Percentiles rank a stretch among this genome's conserved stretches.
Conservation (phyloP, 148 eudicot genomes). For the Silene conica region DNA sequence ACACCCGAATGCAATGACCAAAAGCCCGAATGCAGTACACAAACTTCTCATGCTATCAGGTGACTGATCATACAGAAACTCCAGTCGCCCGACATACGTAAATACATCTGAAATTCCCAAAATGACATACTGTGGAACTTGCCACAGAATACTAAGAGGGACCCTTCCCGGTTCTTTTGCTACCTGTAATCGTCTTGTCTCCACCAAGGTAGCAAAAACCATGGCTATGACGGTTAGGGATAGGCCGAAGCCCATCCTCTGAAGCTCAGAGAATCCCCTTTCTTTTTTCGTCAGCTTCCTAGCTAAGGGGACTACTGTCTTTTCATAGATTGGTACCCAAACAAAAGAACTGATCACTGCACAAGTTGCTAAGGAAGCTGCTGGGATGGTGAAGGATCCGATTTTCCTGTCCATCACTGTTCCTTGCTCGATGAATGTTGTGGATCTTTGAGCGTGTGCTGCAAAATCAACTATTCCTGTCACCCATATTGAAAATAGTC, state of each 20-base stretch:
- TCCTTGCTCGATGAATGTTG: constrained; percentile 57
- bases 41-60: constrained; percentile 56
- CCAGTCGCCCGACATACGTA: constrained; percentile 37
- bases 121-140: constrained; percentile 47
- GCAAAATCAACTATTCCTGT: constrained; percentile 38
- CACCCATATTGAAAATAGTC: constrained; percentile 53
- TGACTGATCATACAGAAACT: constrained; percentile 49
- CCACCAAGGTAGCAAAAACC: constrained; percentile 38
- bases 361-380: constrained; percentile 51
- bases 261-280: constrained; percentile 50
- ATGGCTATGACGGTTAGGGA: constrained; percentile 41
- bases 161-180: constrained; percentile 12
- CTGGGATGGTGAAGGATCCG: constrained; percentile 53
- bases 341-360: constrained; percentile 43
- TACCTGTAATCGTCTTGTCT: constrained; percentile 32
- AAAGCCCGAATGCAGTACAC: constrained; percentile 38
- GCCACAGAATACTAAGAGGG: constrained; percentile 42
- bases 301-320: constrained; percentile 37
- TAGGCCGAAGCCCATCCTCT: constrained; percentile 55
- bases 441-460: constrained; percentile 48
- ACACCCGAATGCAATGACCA: constrained; percentile 36
- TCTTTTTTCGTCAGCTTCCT: constrained; percentile 37
- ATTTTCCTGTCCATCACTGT: constrained; percentile 39
- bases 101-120: constrained; percentile 49
- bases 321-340: constrained; percentile 49